Percentiles rank a stretch among this genome's conserved stretches.
Conservation (phyloP, 805 yeast genomes). For the Teunomyces pallodes region DNA sequence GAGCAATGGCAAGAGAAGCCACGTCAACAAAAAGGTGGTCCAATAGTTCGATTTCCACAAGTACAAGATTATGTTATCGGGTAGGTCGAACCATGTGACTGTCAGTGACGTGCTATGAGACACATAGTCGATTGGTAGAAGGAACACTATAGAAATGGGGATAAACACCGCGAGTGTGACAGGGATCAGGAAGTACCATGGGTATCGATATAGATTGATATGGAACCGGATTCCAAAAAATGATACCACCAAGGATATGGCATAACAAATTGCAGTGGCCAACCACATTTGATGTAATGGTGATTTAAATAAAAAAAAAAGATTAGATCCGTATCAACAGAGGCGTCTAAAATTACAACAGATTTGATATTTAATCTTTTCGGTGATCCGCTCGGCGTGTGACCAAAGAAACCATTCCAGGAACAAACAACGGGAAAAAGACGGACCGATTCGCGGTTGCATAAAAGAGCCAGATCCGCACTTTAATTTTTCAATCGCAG, state of each 20-base stretch:
- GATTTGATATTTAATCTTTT: not conserved
- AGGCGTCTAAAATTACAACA: not conserved
- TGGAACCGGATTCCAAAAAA: conserved; percentile 34
- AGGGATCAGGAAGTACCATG: conserved; percentile 43
- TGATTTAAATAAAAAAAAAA: not conserved
- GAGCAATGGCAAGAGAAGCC: conserved; percentile 70
- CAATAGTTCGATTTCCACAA: conserved; percentile 79
- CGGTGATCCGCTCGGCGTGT: not conserved
- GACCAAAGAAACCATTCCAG: not conserved
- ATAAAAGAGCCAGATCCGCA: not conserved
- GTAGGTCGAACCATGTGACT: conserved; percentile 44
- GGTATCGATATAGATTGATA: conserved; percentile 34
- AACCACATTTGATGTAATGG: conserved; percentile 16
- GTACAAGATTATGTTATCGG: conserved; percentile 44
- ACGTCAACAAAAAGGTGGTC: conserved; percentile 75
- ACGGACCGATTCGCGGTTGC: not conserved
- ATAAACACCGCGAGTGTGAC: conserved; percentile 62
- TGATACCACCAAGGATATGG: conserved; percentile 25
- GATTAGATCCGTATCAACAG: not conserved
- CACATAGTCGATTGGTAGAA: conserved; percentile 73
- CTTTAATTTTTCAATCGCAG: not conserved
- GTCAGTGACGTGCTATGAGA: conserved; percentile 43
- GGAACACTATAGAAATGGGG: conserved; percentile 70
- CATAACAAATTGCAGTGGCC: conserved; percentile 24
- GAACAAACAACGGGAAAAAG: not conserved